Evolutionary conservation across 2,329 filamentous ascomycete genomes (phyloP).

Genomic region (Aspergillus udagawae): DNA sequence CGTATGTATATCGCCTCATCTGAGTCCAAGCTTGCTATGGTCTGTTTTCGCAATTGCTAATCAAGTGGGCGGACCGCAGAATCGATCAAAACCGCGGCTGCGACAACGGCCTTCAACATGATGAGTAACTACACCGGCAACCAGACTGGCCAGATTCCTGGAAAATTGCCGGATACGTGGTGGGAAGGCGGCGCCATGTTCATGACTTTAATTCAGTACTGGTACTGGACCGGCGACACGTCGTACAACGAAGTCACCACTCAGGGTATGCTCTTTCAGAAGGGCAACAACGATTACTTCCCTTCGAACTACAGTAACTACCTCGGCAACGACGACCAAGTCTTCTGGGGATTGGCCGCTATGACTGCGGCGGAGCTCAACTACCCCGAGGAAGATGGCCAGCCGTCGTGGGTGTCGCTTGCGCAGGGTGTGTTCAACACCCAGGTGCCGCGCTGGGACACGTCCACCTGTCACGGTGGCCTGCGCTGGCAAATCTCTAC

Average conservation of each 20-base stretch:
- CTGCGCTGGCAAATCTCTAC: conserved; percentile 82
- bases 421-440: conserved; percentile 78
- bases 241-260: conserved; percentile 66
- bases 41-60: neutral
- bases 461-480: conserved; percentile 63
- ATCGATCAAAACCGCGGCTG: conserved; percentile 33
- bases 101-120: conserved; percentile 36
- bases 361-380: conserved; percentile 74
- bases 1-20: conserved; percentile 5
- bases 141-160: conserved; percentile 36
- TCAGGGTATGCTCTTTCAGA: conserved; percentile 69
- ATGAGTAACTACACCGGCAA: conserved; percentile 37
- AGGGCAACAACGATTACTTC: conserved; percentile 74
- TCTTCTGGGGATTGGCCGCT: conserved; percentile 81
- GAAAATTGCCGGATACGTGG: conserved; percentile 37
- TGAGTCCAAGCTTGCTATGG: neutral
- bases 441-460: conserved; percentile 69
- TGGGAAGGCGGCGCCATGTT: conserved; percentile 74
- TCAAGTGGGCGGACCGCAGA: conserved; percentile 8
- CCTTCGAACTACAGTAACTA: conserved; percentile 52
- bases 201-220: conserved; percentile 72
- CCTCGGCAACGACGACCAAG: conserved; percentile 56
- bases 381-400: conserved; percentile 63
- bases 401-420: conserved; percentile 72
- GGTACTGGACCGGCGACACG: conserved; percentile 73